Evolutionary conservation across 495 filamentous ascomycete species (phyloP), one percentile per base, ranked within the genome.

Genomic region (Pseudomonodictys pantanalensis): DNA sequence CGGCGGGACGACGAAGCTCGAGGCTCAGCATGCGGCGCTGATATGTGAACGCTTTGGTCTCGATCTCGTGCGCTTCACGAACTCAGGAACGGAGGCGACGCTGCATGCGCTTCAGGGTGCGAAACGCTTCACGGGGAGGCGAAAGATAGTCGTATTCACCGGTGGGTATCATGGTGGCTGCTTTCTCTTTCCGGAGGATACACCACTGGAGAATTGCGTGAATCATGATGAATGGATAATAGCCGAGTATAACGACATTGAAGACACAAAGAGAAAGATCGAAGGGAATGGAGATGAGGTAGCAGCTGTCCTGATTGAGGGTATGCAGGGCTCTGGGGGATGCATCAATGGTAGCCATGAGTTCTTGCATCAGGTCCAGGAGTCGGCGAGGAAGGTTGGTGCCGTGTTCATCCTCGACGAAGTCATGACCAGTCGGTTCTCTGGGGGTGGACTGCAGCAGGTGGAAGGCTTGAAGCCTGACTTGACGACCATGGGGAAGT

Each of bases 321-420:
- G 74, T 8, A 79, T 88, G 75, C 82, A 84, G 60, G 81, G 78
- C 0, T 72, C 75, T 22, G 82, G 80, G 1, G 82, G 83, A 0
- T 76, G 76, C 48, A 77, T 80, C 22, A 68, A 71, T 1, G 81
- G 71, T 0, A 71, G 47, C 0, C 50, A 54, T 1, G 73, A 74
- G 12, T 88, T 86, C 50, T 49, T 79, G 28, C 62, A 69, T n/a
- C 61, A 59, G 23, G 46, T 79, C 3, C 75, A 72, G 9, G 68
- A 61, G 53, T 71, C 32, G 23, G 72, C 67, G 23, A 68, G 62
- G 3, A 67, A 66, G 28, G 67, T 72, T 3, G 78, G 76, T 4
- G 73, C 75, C 1, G 10, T 87, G 1, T 78, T 88, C 49, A 78
- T 88, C 15, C 67, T 85, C 11, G 85, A 88, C 46, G 85, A 88